These are phyloP conservation scores for Leccinum uliginosum DNA, from an alignment of 768 basidiomycete genomes.

Conservation along the genomic window DNA sequence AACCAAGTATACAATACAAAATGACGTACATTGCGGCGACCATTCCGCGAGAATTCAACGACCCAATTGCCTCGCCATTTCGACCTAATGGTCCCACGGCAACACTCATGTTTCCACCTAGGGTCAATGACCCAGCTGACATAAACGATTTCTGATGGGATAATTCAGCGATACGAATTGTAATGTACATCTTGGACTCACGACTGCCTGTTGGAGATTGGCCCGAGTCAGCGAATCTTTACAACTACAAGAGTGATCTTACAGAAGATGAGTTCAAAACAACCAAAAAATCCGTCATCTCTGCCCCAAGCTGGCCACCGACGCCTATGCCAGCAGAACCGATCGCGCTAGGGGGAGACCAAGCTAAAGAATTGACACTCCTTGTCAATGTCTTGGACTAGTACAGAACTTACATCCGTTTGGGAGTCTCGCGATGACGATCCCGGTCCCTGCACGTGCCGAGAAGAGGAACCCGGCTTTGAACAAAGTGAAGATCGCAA, in stretches of 20 bases:
- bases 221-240: conserved; percentile 4
- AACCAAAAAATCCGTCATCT: conserved; percentile 88
- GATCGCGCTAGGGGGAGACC: conserved; percentile 94
- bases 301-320: conserved; percentile 78
- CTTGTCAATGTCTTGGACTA: background rate
- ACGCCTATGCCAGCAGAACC: conserved; percentile 88
- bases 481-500: conserved; percentile 88
- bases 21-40: conserved; percentile 79
- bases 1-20: background rate
- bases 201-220: conserved; percentile 47
- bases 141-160: conserved; percentile 74
- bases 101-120: conserved; percentile 88
- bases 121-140: conserved; percentile 85
- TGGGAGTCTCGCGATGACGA: conserved; percentile 80
- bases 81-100: conserved; percentile 91
- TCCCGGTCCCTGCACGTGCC: conserved; percentile 76
- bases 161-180: background rate
- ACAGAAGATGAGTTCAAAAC: conserved; percentile 82
- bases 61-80: conserved; percentile 85
- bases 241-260: conserved; percentile 24
- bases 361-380: conserved; percentile 61
- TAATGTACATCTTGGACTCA: conserved; percentile 32
- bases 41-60: conserved; percentile 79
- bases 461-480: conserved; percentile 68
- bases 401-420: conserved; percentile 65